Evolutionary conservation across 1,284 basidiomycete genomes (phyloP).

Genomic region (Crepidotus sp.): DNA sequence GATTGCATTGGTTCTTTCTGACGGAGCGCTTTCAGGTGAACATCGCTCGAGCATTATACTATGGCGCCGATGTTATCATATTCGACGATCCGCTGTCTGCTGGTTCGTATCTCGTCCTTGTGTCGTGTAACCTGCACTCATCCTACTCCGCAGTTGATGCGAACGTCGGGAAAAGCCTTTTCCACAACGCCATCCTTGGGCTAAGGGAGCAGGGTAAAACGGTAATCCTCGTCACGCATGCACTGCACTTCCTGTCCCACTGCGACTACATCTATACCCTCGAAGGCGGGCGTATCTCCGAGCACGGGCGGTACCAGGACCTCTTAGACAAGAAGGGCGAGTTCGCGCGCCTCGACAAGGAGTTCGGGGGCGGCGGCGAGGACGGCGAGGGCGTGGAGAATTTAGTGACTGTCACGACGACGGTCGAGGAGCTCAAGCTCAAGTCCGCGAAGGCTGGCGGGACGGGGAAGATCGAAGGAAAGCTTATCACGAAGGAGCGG

Average conservation of each 20-base stretch:
- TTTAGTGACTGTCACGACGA: conserved; percentile 11
- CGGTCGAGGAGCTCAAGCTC: conserved; percentile 32
- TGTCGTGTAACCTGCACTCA: neutral
- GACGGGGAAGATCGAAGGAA: conserved; percentile 54
- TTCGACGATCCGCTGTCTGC: conserved; percentile 74
- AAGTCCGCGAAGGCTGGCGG: conserved; percentile 38
- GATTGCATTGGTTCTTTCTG: neutral
- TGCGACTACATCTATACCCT: conserved; percentile 63
- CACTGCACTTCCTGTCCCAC: conserved; percentile 61
- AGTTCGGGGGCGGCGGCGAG: conserved; percentile 53
- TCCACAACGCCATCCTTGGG: conserved; percentile 56
- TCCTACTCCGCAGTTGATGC: conserved; percentile 42
- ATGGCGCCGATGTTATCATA: conserved; percentile 58
- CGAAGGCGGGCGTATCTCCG: conserved; percentile 48
- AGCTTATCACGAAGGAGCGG: conserved; percentile 54
- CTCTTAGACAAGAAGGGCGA: conserved; percentile 45
- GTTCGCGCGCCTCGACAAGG: conserved; percentile 53
- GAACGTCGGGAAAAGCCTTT: conserved; percentile 62
- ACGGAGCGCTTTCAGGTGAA: conserved; percentile 38
- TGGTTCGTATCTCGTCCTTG: conserved; percentile 27
- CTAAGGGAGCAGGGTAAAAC: conserved; percentile 55
- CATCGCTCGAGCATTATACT: conserved; percentile 68
- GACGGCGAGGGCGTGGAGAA: conserved; percentile 27
- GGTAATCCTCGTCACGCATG: conserved; percentile 64
- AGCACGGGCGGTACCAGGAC: conserved; percentile 56